phyloP scores from a whole-genome alignment of 2,329 filamentous ascomycete species.

The Harringtonia aguacate region DNA sequence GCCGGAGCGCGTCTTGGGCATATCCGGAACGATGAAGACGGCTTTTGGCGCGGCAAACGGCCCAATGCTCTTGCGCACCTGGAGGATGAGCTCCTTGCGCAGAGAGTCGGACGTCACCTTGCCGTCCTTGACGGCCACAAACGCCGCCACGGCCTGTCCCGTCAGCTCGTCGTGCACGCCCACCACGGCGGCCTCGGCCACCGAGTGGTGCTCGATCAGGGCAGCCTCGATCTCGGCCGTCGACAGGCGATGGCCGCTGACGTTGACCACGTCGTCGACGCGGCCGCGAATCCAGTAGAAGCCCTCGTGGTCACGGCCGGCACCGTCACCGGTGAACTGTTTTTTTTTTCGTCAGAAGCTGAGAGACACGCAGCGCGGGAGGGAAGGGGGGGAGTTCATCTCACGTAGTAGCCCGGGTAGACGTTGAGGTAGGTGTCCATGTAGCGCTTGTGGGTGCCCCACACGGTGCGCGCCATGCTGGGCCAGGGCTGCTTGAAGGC shows the following conservation, averaged over 20 bases:
- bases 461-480: constrained; percentile 96
- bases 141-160: constrained; percentile 94
- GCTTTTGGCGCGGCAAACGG: constrained; percentile 95
- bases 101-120: constrained; percentile 67
- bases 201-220: constrained; percentile 78
- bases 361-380: neutral
- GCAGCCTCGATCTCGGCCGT: constrained; percentile 98
- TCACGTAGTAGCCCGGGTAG: constrained; percentile 95
- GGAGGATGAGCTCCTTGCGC: constrained; percentile 85
- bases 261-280: constrained; percentile 97
- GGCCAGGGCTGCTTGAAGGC: constrained; percentile 98
- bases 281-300: constrained; percentile 99
- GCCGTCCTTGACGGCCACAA: constrained; percentile 83
- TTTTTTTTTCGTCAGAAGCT: constrained; percentile 6
- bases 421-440: constrained; percentile 98
- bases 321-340: constrained; percentile 85
- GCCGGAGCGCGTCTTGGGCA: constrained; percentile 93
- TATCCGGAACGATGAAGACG: constrained; percentile 80
- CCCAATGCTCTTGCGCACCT: constrained; percentile 94
- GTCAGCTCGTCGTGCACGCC: constrained; percentile 89
- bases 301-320: constrained; percentile 90
- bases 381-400: constrained; percentile 17
- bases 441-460: constrained; percentile 94
- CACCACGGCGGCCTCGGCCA: constrained; percentile 92
- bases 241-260: constrained; percentile 89